Base-by-base conservation (phyloP, 176 grass and related monocot genomes). In the Juncus inflexus region DNA sequence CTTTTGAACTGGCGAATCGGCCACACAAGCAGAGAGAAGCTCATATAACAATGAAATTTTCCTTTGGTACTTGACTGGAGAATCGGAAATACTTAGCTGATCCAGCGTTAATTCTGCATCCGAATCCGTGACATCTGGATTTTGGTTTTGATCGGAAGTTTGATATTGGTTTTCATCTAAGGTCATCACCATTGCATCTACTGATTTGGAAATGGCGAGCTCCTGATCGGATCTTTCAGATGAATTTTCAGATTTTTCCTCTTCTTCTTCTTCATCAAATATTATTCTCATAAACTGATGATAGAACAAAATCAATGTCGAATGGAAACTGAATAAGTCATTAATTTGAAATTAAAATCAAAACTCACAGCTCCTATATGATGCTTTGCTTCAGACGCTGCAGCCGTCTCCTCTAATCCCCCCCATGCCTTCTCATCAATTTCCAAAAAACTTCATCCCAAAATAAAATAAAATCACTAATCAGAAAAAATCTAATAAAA, bases 1-100 rank as follows among this genome's bases (percentile, higher is more conserved):
- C 0, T 89, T 80, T 67, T 86, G 74, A 60, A 77, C 66, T 66
- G 84, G 79, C 66, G 82, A 81, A 64, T 97, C 94, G 7, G 94
- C 87, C 38, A 97, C 94, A 69, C 94, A 97, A 16, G 94, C 85
- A 49, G 94, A 97, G 40, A 97, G 88, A 58, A 97, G 84, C 71
- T 89, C 86, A 77, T 91, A 91, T 64, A 97, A 69, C 60, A 97
- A 65, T 62, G 82, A 80, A 64, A 91, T 55, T 64, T 91, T 86
- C 67, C 85, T 71, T 73, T 86, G 70, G 62, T 79, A 78, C 74
- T 86, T 89, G 67, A 49, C 71, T 39, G 82, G 42, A 67, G 36
- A 52, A 28, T 97, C 63, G 37, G 40, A 2, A 35, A 91, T 50
- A 28, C 62, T 15, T 50, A 69, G 5, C 72, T 64, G 50, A 52